Conservation (phyloP, 331 rosid species). For the Dryas integrifolia region DNA sequence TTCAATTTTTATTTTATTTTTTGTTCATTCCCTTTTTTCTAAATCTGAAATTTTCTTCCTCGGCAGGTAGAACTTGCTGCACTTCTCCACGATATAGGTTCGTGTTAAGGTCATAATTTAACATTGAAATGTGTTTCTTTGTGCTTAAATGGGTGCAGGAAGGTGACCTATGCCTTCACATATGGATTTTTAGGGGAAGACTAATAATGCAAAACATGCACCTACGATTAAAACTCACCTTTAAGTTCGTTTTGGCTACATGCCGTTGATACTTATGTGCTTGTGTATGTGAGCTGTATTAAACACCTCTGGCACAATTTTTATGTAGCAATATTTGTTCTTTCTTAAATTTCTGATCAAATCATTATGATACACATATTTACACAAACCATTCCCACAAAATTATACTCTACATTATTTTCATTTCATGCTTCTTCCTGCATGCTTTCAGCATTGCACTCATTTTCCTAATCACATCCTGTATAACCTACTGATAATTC, state of each 20-base stretch:
- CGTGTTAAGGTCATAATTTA: not conserved
- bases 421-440: not conserved
- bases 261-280: not conserved
- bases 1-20: not conserved
- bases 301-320: not conserved
- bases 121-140: not conserved
- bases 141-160: not conserved
- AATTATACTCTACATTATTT: not conserved
- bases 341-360: not conserved
- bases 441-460: not conserved
- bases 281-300: not conserved
- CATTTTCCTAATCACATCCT: not conserved
- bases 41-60: not conserved
- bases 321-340: too few relatives aligned
- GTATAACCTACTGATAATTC: conserved; percentile 13
- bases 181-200: not conserved
- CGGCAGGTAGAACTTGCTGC: conserved; percentile 88
- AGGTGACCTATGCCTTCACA: not conserved
- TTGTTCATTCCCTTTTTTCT: not conserved
- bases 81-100: conserved; percentile 83
- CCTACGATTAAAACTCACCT: not conserved
- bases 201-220: not conserved
- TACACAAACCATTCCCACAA: not conserved
- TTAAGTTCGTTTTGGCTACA: not conserved
- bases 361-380: not conserved